These are phyloP conservation scores for Ceratobasidium sp. DNA, from an alignment of 1,284 basidiomycete species.

Conservation along the genomic window DNA sequence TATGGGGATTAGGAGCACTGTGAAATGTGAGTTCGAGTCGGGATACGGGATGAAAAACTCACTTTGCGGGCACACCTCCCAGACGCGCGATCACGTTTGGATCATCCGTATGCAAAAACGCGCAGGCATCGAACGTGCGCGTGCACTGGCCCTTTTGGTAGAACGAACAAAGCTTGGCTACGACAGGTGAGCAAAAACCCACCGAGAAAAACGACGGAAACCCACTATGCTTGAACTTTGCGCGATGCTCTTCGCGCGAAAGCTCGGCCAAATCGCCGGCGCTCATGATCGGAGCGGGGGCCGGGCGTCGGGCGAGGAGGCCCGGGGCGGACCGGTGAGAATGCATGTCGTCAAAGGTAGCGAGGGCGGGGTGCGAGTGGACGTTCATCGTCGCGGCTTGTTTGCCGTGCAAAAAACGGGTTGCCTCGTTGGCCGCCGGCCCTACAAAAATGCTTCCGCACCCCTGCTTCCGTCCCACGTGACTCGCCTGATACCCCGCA, in stretches of 20 bases:
- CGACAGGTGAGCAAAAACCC: background rate
- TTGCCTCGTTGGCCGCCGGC: conserved; percentile 17
- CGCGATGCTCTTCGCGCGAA: conserved; percentile 40
- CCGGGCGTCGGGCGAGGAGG: too few species aligned
- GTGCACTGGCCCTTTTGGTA: conserved; percentile 44
- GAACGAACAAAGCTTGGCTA: conserved; percentile 40
- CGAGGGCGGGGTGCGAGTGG: too few species aligned
- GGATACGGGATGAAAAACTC: background rate
- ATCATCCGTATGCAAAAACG: conserved; percentile 38
- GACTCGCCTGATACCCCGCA: conserved; percentile 18
- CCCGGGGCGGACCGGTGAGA: too few species aligned
- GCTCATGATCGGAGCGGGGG: too few species aligned
- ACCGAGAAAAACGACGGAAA: background rate
- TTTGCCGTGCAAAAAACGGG: conserved; percentile 19
- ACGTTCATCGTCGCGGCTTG: conserved; percentile 33
- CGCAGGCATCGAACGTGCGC: conserved; percentile 40
- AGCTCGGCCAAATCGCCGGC: conserved; percentile 21
- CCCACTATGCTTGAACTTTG: conserved; percentile 37
- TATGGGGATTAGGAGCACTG: conserved; percentile 35
- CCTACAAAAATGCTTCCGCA: conserved; percentile 23
- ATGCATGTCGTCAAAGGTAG: too few species aligned
- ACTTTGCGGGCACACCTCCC: conserved; percentile 35
- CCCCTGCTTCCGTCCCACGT: conserved; percentile 16
- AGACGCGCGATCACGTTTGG: conserved; percentile 26
- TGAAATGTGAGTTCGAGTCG: background rate